phyloP scores from a whole-genome alignment of 768 basidiomycete genomes.

The Cyclocybe cylindracea region DNA sequence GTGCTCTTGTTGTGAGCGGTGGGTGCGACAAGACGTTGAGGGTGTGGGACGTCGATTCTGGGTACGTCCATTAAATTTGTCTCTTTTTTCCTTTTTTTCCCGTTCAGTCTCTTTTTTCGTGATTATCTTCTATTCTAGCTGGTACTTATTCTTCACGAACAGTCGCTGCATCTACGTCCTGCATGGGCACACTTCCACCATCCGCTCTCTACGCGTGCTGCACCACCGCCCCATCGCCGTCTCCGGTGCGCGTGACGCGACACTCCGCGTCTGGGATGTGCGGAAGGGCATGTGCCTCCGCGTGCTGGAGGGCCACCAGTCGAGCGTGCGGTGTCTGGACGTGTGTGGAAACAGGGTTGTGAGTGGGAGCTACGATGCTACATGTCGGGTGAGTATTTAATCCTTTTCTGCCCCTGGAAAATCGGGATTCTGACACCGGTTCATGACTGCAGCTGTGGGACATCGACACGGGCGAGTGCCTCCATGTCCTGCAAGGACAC shows the following conservation, averaged over 20 bases:
- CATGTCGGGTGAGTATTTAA: constrained; percentile 63
- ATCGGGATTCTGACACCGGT: not conserved
- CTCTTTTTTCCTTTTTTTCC: not conserved
- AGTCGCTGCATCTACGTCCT: constrained; percentile 77
- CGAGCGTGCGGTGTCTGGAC: constrained; percentile 88
- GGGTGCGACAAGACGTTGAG: constrained; percentile 92
- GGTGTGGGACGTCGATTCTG: constrained; percentile 89
- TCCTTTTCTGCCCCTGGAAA: not conserved
- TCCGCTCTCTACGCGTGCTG: constrained; percentile 87
- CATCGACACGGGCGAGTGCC: constrained; percentile 84
- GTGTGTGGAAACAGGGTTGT: constrained; percentile 82
- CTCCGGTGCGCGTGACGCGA: constrained; percentile 85
- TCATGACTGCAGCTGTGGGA: constrained; percentile 71
- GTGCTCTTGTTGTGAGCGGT: constrained; percentile 83
- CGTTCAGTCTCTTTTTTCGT: not conserved
- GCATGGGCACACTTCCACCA: constrained; percentile 84
- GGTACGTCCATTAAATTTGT: constrained; percentile 47
- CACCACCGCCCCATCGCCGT: constrained; percentile 88
- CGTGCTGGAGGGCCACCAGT: constrained; percentile 72
- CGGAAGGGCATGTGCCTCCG: constrained; percentile 70
- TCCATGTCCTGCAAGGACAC: constrained; percentile 82
- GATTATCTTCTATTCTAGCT: not conserved
- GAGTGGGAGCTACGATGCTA: constrained; percentile 92
- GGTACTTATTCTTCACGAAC: not conserved
- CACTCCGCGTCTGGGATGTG: constrained; percentile 92